Percentiles rank a stretch among this genome's conserved stretches.
Conservation (phyloP, 176 grass and related monocot species). For the Tuctoria greenei region DNA sequence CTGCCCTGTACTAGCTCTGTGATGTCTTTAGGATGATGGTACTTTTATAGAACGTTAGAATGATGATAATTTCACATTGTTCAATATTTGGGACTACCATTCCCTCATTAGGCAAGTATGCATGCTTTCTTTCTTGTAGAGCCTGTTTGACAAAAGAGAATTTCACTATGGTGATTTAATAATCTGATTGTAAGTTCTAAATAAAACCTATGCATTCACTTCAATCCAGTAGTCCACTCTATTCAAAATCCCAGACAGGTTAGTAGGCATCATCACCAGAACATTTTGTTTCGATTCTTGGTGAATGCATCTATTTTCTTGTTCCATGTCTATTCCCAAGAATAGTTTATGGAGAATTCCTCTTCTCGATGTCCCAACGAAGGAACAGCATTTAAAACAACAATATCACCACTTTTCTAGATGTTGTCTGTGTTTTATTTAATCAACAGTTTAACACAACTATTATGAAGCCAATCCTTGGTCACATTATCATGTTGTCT, state of each 20-base stretch:
- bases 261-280: neutral
- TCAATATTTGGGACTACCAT: neutral
- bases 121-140: neutral
- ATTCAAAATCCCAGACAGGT: neutral
- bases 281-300: constrained; percentile 21
- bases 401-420: neutral
- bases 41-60: neutral
- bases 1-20: constrained; percentile 7
- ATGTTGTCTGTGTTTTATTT: neutral
- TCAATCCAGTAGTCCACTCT: neutral
- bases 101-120: neutral
- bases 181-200: neutral
- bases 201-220: neutral
- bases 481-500: constrained; percentile 2
- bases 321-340: neutral
- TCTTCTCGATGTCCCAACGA: neutral
- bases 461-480: neutral
- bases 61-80: neutral
- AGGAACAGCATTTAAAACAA: neutral
- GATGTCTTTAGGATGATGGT: neutral
- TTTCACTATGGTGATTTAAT: neutral
- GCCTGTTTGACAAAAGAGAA: neutral
- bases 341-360: constrained; percentile 3
- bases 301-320: neutral
- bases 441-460: neutral